Evolutionary conservation across 73 alveolate genomes (phyloP).

Genomic region (Loxodes magnus): DNA sequence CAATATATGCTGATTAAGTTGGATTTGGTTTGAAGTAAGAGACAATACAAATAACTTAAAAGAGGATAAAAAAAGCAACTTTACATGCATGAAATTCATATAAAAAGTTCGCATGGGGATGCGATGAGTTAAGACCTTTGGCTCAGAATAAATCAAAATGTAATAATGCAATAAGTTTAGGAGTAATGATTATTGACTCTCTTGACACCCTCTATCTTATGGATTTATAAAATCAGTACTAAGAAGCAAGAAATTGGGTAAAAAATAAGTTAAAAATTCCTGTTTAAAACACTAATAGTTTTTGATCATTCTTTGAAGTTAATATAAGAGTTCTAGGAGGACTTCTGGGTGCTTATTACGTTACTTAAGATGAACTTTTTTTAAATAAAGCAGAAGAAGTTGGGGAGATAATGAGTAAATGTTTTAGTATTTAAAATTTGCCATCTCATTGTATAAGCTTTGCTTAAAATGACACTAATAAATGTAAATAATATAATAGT

Average conservation of each 20-base stretch:
- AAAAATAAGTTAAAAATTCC: background rate
- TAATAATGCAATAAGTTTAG: constrained; percentile 1
- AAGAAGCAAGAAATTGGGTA: constrained; percentile 11
- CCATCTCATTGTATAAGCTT: background rate
- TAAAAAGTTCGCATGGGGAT: constrained; percentile 3
- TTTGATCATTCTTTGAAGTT: constrained; percentile 4
- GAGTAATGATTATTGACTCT: constrained; percentile 11
- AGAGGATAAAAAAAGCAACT: constrained; percentile 7
- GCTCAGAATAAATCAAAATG: background rate
- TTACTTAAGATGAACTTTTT: background rate
- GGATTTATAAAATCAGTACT: background rate
- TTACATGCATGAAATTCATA: constrained; percentile 3
- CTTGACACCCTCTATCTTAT: background rate
- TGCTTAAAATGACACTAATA: background rate
- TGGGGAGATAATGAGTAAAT: constrained; percentile 2
- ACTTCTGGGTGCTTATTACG: constrained; percentile 10
- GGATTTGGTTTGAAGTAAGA: too few species aligned
- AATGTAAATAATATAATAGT: background rate
- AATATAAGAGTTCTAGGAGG: constrained; percentile 14
- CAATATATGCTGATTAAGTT: too few species aligned
- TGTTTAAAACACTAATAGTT: background rate
- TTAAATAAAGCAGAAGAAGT: constrained; percentile 6
- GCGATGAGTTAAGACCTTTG: constrained; percentile 4
- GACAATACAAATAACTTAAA: too few species aligned
- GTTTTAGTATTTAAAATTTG: background rate